Evolutionary conservation across 108 stramenopile species (phyloP), one percentile per base, ranked within the genome.

Genomic region (Discostella pseudostelligera): DNA sequence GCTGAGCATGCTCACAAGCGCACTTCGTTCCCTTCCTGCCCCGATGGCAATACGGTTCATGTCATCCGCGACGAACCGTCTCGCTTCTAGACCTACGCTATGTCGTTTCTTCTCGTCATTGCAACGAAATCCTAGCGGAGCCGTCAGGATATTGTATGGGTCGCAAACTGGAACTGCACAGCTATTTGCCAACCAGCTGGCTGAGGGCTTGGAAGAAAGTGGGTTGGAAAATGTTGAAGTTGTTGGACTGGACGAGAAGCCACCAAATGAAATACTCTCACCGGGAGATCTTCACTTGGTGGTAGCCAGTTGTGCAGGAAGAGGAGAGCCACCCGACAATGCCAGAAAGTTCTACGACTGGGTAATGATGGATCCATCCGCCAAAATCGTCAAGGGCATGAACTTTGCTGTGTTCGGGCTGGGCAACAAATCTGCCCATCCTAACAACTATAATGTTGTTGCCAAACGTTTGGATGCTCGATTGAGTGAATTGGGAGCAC

Each of bases 131-230:
- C 3, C 17, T 37, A 49, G 46, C 51, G 36, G 55, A n/a, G 50
- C 48, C 19, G 72, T 87, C 36, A 62, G 70, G 43, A 84, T 94
- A 16, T 75, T 81, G 54, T 95, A 88, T 42, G 93, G 82, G 14
- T 84, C 83, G 25, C 95, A 96, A 70, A 94, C 94, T 21, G 97
- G 97, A 9, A 98, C 96, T 0, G 94, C 97, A 0, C 89, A 98
- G 68, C 73, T 96, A 24, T 96, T 96, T 78, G 89, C 95, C 19
- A 71, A 79, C 45, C 84, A 80, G 46, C 74, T 96, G 22, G 76
- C 79, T 26, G 78, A 85, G 4, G 86, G 88, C 12, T 65, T 90
- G 16, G 45, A 74, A 19, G 78, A 73, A 9, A 54, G 40, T 22
- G 63, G 55, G 37, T 62, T 69, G 28, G 54, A 81, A 17, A 36